Evolutionary conservation across 2,329 filamentous ascomycete genomes (phyloP).

Genomic region (Trichoderma endophyticum): DNA sequence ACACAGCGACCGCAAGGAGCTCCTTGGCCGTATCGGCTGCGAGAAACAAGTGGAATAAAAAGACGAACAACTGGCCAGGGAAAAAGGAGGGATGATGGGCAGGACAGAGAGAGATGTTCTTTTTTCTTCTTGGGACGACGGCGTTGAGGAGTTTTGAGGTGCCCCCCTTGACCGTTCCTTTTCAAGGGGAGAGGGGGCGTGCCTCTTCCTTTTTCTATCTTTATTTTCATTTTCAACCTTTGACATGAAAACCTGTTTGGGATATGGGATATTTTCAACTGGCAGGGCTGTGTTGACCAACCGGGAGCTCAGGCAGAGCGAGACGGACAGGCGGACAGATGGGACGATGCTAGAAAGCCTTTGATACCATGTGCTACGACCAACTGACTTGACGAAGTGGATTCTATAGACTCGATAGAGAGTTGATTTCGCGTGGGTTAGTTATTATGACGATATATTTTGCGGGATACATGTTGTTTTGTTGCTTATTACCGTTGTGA

Average conservation of each 20-base stretch:
- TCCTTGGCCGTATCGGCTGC: constrained; percentile 78
- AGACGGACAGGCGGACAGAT: not conserved
- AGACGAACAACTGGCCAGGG: not conserved
- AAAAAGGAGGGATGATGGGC: not conserved
- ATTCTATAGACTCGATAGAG: constrained; percentile 14
- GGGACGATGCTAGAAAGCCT: constrained; percentile 4
- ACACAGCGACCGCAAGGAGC: constrained; percentile 74
- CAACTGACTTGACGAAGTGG: not conserved
- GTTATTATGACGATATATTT: not conserved
- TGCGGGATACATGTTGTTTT: not conserved
- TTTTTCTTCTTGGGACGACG: constrained; percentile 6
- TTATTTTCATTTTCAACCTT: not conserved
- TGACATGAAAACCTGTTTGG: not conserved
- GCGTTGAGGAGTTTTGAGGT: constrained; percentile 17
- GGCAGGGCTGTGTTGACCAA: not conserved
- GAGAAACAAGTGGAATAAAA: constrained; percentile 65
- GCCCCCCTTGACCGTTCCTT: not conserved
- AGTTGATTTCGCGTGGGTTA: constrained; percentile 10
- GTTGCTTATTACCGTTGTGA: not conserved
- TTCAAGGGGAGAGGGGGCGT: too few relatives aligned
- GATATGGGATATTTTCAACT: not conserved
- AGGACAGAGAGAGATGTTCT: not conserved
- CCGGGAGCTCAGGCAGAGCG: not conserved
- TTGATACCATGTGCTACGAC: constrained; percentile 16
- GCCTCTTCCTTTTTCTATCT: not conserved